Evolutionary conservation across 2,329 filamentous ascomycete species (phyloP), one percentile per base, ranked within the genome.

Genomic region (Moelleriella libera): DNA sequence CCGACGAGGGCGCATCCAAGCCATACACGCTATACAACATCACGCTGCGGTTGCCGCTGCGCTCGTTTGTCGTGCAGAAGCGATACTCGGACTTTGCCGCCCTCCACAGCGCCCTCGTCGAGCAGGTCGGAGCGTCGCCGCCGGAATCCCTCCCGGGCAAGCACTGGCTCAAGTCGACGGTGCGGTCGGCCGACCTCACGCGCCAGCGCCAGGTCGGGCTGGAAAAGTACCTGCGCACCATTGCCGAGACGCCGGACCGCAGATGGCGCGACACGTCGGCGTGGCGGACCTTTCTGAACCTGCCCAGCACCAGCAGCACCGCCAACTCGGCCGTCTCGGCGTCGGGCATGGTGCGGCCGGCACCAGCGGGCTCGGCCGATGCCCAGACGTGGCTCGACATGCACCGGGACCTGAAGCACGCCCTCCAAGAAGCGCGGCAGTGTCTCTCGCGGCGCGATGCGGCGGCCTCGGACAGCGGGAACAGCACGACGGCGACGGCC

Each of bases 11-110:
- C 51, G 58, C 62, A 5, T 69, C 72, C 52, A 86, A 87, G 57
- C 74, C 82, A 0, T 88, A 80, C 63, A 89, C 85, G 0, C 74
- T 83, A 53, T 90, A 89, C 70, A 85, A 86, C 62, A 82, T 89
- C 63, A 81, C 79, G 28, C 72, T 92, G 50, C 80, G 84, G 45
- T 79, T 88, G 1, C 85, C 86, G 0, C 74, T 90, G 11, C 80
- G 83, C 44, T 84, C 83, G 5, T 85, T 83, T 56, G 82, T 84
- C 53, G 72, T 88, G 5, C 79, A 82, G 58, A 90, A 89, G 65
- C 83, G 86, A 57, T 94, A 90, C 70, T 87, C 82, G 47, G 86
- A 92, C 60, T 92, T 92, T 59, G 68, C 70, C 48, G 62, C 71
- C 44, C 78, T 94, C 12, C 78, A 92, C 65, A 63, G 69, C 31